Conservation (phyloP, 768 basidiomycete species). For the Leccinum subgranulosum region DNA sequence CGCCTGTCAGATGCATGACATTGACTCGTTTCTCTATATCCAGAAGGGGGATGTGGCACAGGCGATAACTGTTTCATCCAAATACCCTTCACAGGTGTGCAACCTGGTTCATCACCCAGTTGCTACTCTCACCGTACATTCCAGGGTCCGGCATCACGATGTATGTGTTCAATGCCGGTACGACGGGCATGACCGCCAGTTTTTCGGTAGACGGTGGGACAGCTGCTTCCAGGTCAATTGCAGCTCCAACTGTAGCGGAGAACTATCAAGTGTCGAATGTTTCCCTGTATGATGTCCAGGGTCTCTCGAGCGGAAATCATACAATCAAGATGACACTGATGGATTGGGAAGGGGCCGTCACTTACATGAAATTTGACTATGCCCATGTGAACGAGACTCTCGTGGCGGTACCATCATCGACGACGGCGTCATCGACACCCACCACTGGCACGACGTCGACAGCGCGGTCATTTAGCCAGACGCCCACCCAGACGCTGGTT, state of each 20-base stretch:
- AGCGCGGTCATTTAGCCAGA: neutral
- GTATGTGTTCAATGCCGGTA: slow-evolving; percentile 23
- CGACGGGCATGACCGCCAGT: slow-evolving; percentile 19
- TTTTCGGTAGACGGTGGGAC: slow-evolving; percentile 17
- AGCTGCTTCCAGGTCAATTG: slow-evolving; percentile 1
- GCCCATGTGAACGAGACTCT: slow-evolving; percentile 24
- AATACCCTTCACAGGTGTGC: slow-evolving; percentile 22
- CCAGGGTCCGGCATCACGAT: slow-evolving; percentile 26
- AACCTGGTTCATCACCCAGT: neutral
- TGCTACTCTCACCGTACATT: neutral
- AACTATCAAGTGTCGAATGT: slow-evolving; percentile 22
- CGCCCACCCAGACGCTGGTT: neutral
- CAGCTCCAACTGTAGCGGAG: slow-evolving; percentile 5
- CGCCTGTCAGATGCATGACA: neutral
- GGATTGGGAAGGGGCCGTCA: slow-evolving; percentile 15
- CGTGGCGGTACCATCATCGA: slow-evolving; percentile 2
- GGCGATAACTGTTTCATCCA: slow-evolving; percentile 17
- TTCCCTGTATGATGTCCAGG: slow-evolving; percentile 16
- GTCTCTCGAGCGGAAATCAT: slow-evolving; percentile 14
- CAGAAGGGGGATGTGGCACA: slow-evolving; percentile 17
- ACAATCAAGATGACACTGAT: slow-evolving; percentile 22
- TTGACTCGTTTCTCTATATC: neutral
- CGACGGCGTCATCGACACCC: slow-evolving; percentile 3
- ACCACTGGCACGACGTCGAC: neutral
- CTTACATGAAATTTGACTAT: slow-evolving; percentile 28